Evolutionary conservation across 768 basidiomycete species (phyloP).

Genomic region (Leccinum ochraceum): DNA sequence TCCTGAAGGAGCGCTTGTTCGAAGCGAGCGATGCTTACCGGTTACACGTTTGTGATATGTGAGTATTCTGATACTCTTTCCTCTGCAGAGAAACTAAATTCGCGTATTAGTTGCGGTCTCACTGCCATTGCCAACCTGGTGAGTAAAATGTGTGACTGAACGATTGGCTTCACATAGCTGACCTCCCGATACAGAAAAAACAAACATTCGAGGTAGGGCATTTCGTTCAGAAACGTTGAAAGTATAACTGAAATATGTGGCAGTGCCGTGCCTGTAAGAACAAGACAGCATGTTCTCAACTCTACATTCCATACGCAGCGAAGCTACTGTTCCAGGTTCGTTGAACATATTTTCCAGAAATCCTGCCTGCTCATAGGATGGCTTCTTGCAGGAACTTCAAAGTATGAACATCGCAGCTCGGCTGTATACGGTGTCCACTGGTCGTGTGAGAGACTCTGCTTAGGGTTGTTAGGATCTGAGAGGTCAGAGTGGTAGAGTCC

Average conservation of each 20-base stretch:
- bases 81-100: constrained; percentile 11
- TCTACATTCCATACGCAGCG: constrained; percentile 95
- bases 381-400: constrained; percentile 70
- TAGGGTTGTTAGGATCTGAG: constrained; percentile 5
- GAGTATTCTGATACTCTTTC: constrained; percentile 34
- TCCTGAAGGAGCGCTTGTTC: constrained; percentile 96
- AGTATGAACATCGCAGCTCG: constrained; percentile 95
- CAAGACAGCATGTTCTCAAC: constrained; percentile 90
- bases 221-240: constrained; percentile 1
- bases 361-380: constrained; percentile 1
- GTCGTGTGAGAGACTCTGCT: constrained; percentile 69
- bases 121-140: constrained; percentile 97
- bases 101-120: constrained; percentile 72
- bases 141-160: constrained; percentile 33
- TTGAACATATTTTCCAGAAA: constrained; percentile 4
- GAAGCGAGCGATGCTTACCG: constrained; percentile 93
- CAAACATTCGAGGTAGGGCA: constrained; percentile 86
- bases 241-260: constrained; percentile 4
- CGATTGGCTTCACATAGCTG: constrained; percentile 12
- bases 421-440: constrained; percentile 83
- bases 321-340: constrained; percentile 92
- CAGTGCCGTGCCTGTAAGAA: constrained; percentile 95
- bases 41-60: constrained; percentile 96
- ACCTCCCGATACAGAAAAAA: constrained; percentile 66
- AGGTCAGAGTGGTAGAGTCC: constrained; percentile 6